Base-by-base conservation (phyloP, 2,329 filamentous ascomycete species). In the Monilinia polystroma region DNA sequence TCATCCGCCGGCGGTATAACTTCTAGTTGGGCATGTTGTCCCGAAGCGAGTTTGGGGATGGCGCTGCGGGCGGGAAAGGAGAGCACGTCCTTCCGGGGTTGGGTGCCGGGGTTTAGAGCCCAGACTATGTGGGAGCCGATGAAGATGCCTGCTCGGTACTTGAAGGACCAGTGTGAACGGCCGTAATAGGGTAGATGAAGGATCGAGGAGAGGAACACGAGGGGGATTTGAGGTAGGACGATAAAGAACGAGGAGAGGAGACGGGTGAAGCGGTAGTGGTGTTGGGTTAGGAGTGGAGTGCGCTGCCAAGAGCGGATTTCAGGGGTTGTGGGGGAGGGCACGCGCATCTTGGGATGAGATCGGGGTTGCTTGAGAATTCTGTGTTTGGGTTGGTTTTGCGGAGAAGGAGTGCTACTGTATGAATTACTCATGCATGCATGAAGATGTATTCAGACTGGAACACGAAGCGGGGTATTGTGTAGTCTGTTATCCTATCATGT, bases 281-380 rank as follows among this genome's bases (percentile, higher is more conserved):
- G 29, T 18, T 60, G 45, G 5, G 29, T 60, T 18, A 38, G 23
- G 20, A 49, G n/a, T 14, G 32, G 10, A 14, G 58, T 51, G 10
- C 58, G 45, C 38, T 62, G 58, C 58, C 58, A 62, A 51, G 45
- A 35, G 45, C 45, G 45, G 32, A 62, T 62, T 20, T 62, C 32
- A 14, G 45, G 18, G 32, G 7, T 23, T 51, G 58, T 41, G 45
- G 58, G 58, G 32, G 47, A 20, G 41, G 58, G n/a, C 29, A 38
- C 45, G 32, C 29, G 32, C 58, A 51, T 52, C 38, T 38, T 41
- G 16, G 5, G n/a, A 49, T 14, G 18, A 4, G 49, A 51, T 51
- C 10, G n/a, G n/a, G n/a, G n/a, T 51, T 51, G 11, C 4, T 23
- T 47, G 20, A 20, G 45, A n/a, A 20, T 20, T 7, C 16, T 47